Evolutionary conservation across 768 basidiomycete genomes (phyloP).

Genomic region (Pleurotus tuoliensis): DNA sequence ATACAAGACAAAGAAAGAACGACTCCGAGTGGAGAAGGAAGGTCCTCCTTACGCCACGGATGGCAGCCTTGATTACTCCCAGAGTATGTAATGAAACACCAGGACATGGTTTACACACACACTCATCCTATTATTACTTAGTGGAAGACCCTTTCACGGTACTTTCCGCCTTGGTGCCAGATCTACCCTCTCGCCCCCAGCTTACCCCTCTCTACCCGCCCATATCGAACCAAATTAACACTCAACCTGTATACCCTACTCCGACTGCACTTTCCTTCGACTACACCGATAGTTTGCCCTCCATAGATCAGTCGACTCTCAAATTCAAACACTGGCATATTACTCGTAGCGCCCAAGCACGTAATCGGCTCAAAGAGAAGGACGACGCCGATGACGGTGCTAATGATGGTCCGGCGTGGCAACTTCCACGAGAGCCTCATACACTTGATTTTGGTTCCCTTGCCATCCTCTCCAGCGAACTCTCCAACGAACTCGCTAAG

Average conservation of each 20-base stretch:
- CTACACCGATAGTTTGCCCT: constrained; percentile 6
- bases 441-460: constrained; percentile 62
- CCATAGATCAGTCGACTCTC: neutral
- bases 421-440: constrained; percentile 47
- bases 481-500: constrained; percentile 39
- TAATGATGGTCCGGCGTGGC: constrained; percentile 35
- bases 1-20: constrained; percentile 79
- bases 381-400: constrained; percentile 43
- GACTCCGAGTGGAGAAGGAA: constrained; percentile 70
- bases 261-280: constrained; percentile 19
- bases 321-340: constrained; percentile 7
- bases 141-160: constrained; percentile 80
- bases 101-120: constrained; percentile 2
- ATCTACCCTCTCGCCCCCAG: constrained; percentile 49
- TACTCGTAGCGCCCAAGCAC: constrained; percentile 34
- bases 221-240: constrained; percentile 16
- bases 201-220: constrained; percentile 54
- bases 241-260: constrained; percentile 21
- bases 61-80: constrained; percentile 73
- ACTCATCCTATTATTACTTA: constrained; percentile 21
- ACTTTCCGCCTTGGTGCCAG: constrained; percentile 59
- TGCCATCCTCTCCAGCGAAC: constrained; percentile 44
- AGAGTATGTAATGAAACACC: constrained; percentile 38
- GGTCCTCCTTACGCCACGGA: constrained; percentile 69
- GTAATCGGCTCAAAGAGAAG: constrained; percentile 27